Conservation (phyloP, 208 protist species). For the Trypanosoma grayi region DNA sequence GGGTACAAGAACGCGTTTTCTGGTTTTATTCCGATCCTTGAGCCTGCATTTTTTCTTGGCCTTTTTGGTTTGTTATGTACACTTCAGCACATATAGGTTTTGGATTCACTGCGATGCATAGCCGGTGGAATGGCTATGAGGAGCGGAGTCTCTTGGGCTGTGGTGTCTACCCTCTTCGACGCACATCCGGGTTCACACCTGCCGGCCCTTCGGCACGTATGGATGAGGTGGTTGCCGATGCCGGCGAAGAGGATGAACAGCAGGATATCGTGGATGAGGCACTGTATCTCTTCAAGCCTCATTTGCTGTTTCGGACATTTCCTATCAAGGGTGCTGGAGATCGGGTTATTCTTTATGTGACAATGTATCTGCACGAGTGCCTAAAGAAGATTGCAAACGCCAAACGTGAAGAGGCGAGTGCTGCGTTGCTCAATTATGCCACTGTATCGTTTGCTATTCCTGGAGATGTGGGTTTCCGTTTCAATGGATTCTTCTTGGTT, state of each 20-base stretch:
- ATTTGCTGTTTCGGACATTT: slow-evolving; percentile 91
- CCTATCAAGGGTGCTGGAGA: slow-evolving; percentile 86
- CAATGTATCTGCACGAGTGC: slow-evolving; percentile 87
- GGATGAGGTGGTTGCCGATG: slow-evolving; percentile 21
- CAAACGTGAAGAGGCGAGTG: slow-evolving; percentile 19
- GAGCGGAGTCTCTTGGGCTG: slow-evolving; percentile 29
- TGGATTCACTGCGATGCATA: slow-evolving; percentile 11
- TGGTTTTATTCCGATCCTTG: background rate
- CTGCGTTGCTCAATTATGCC: slow-evolving; percentile 13
- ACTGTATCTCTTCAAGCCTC: slow-evolving; percentile 89
- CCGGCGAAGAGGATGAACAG: slow-evolving; percentile 34
- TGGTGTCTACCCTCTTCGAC: slow-evolving; percentile 30
- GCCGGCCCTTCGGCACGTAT: slow-evolving; percentile 19
- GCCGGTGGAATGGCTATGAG: slow-evolving; percentile 36
- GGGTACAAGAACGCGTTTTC: background rate
- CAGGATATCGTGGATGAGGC: slow-evolving; percentile 90
- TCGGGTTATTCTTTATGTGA: slow-evolving; percentile 87
- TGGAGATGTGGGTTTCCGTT: slow-evolving; percentile 27
- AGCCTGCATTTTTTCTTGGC: background rate
- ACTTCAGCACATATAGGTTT: background rate
- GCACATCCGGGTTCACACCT: slow-evolving; percentile 14
- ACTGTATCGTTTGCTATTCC: slow-evolving; percentile 21
- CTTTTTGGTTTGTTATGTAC: background rate
- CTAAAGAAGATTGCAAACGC: slow-evolving; percentile 34
- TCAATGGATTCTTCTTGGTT: slow-evolving; percentile 23